phyloP scores from a whole-genome alignment of 2,329 filamentous ascomycete genomes.

The Botrytis deweyae region DNA sequence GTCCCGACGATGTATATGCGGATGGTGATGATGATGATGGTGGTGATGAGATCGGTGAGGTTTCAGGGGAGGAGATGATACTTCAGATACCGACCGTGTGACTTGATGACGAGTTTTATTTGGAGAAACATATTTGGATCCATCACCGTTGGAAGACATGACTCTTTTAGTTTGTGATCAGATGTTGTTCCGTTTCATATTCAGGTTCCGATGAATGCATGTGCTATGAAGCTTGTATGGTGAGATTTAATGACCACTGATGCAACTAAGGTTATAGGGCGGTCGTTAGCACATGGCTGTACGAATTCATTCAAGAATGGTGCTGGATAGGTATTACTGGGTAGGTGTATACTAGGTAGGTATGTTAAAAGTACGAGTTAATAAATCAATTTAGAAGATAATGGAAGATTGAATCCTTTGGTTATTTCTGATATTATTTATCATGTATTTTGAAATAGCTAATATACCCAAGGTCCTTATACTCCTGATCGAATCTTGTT shows the following conservation, averaged over 20 bases:
- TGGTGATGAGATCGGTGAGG: conserved; percentile 43
- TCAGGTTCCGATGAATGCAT: conserved; percentile 8
- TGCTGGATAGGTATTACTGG: no score
- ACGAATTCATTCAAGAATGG: not conserved
- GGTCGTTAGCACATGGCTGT: not conserved
- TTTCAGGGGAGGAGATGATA: conserved; percentile 25
- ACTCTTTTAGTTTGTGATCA: conserved; percentile 10
- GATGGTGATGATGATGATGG: conserved; percentile 25
- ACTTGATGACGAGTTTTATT: conserved; percentile 50
- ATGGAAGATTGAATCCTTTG: not conserved
- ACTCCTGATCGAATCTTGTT: not conserved
- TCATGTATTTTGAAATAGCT: not conserved
- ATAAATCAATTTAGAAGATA: not conserved
- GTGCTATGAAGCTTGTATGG: conserved; percentile 38
- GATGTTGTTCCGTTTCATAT: conserved; percentile 2
- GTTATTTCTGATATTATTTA: not conserved
- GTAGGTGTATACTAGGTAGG: no score
- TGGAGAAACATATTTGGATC: conserved; percentile 16
- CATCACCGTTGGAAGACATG: conserved; percentile 23
- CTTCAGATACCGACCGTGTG: conserved; percentile 47
- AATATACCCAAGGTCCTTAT: not conserved
- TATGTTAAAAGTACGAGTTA: not conserved
- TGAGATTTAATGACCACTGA: conserved; percentile 4
- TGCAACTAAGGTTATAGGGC: conserved; percentile 21
- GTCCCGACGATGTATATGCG: conserved; percentile 40